Conservation (phyloP, 1,284 basidiomycete species). For the Apiotrichum sp. region DNA sequence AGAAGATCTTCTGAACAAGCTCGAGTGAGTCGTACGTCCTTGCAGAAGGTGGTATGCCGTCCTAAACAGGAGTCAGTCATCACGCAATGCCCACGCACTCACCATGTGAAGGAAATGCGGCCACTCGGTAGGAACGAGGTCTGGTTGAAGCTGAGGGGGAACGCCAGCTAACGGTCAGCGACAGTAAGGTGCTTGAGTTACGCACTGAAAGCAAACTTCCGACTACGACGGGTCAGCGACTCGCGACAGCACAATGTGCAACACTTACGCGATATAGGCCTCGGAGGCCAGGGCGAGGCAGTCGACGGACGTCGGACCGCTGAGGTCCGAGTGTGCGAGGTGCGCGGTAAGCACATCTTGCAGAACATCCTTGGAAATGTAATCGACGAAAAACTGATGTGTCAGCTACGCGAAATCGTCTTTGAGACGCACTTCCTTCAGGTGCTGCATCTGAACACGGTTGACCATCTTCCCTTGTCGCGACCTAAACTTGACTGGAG, state of each 20-base stretch:
- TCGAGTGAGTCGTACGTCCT: conserved; percentile 11
- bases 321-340: conserved; percentile 23
- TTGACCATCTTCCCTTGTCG: conserved; percentile 9
- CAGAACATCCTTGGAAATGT: conserved; percentile 5
- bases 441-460: conserved; percentile 16
- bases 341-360: conserved; percentile 24
- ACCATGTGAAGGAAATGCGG: conserved; percentile 27
- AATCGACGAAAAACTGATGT: too few relatives aligned
- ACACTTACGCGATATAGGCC: conserved; percentile 23
- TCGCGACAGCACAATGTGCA: too few relatives aligned
- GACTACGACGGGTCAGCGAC: too few relatives aligned
- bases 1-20: conserved; percentile 22
- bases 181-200: too few relatives aligned
- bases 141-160: neutral
- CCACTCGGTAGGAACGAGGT: conserved; percentile 18
- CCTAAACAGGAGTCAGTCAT: too few relatives aligned
- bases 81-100: neutral
- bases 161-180: conserved; percentile 1
- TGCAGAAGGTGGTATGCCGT: too few relatives aligned
- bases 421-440: conserved; percentile 19
- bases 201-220: too few relatives aligned
- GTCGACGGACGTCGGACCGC: conserved; percentile 15
- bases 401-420: neutral
- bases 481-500: conserved; percentile 18
- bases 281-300: conserved; percentile 19